These are phyloP conservation scores for Curvularia lunata DNA, from an alignment of 2,329 filamentous ascomycete genomes.

Conservation along the genomic window DNA sequence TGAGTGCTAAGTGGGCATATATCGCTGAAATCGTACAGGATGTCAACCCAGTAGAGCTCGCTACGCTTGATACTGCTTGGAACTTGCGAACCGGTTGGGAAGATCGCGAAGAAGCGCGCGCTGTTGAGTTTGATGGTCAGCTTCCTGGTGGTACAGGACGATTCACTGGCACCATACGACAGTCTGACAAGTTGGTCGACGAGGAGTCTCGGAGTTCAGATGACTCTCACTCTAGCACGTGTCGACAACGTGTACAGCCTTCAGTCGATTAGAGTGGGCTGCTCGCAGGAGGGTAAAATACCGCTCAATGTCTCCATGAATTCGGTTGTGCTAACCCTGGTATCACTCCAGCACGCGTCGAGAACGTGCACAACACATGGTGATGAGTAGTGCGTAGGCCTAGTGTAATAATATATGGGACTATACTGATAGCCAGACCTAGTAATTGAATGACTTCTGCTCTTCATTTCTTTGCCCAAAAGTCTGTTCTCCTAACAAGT, in stretches of 20 bases:
- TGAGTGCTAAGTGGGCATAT: slow-evolving; percentile 44
- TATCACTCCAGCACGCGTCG: too few species aligned
- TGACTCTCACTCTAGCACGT: neutral
- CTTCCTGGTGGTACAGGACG: slow-evolving; percentile 52
- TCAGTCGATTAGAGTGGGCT: too few species aligned
- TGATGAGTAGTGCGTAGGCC: too few species aligned
- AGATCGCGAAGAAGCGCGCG: slow-evolving; percentile 41
- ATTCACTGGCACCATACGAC: slow-evolving; percentile 43
- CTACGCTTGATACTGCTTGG: slow-evolving; percentile 43
- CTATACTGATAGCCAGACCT: neutral
- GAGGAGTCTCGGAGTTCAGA: slow-evolving; percentile 24
- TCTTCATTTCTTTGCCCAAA: neutral
- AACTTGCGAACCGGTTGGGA: slow-evolving; percentile 41
- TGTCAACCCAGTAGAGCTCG: slow-evolving; percentile 43
- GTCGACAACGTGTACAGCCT: too few species aligned
- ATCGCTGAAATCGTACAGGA: slow-evolving; percentile 52
- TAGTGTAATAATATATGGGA: neutral
- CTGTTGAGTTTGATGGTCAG: slow-evolving; percentile 51
- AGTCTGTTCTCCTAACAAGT: neutral
- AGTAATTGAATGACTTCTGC: neutral
- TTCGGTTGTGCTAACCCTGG: too few species aligned
- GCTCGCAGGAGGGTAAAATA: too few species aligned
- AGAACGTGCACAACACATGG: too few species aligned
- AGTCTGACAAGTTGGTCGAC: slow-evolving; percentile 26
- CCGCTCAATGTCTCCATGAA: too few species aligned